Evolutionary conservation across 192 early-diverging fungal genomes (phyloP).

Genomic region (Chytriomyces confervae): DNA sequence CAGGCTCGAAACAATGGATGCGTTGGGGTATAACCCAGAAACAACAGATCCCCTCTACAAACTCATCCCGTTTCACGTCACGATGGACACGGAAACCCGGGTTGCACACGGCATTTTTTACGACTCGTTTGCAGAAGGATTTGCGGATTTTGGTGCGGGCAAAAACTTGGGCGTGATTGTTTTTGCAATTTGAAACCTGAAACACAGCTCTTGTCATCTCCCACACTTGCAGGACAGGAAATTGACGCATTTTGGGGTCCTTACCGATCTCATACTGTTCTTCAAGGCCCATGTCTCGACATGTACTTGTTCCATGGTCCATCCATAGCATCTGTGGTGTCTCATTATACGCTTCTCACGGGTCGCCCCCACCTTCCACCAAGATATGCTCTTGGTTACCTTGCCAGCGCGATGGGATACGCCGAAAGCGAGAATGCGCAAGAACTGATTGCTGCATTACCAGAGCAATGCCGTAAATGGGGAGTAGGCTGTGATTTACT

Average conservation of each 20-base stretch:
- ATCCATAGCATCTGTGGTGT: slow-evolving; percentile 47
- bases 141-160: slow-evolving; percentile 54
- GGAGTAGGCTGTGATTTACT: slow-evolving; percentile 65
- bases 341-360: slow-evolving; percentile 44
- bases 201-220: slow-evolving; percentile 36
- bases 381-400: slow-evolving; percentile 60
- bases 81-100: slow-evolving; percentile 36
- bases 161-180: slow-evolving; percentile 32
- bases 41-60: slow-evolving; percentile 67
- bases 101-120: slow-evolving; percentile 62
- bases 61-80: slow-evolving; percentile 60
- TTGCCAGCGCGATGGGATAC: slow-evolving; percentile 68
- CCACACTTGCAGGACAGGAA: slow-evolving; percentile 25
- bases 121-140: slow-evolving; percentile 55
- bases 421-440: slow-evolving; percentile 67
- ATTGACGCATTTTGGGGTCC: slow-evolving; percentile 61
- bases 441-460: slow-evolving; percentile 51
- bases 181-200: neutral
- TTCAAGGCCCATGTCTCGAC: slow-evolving; percentile 47
- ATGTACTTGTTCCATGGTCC: slow-evolving; percentile 51
- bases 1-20: slow-evolving; percentile 58
- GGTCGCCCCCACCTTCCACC: slow-evolving; percentile 57
- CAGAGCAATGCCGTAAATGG: slow-evolving; percentile 43
- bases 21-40: slow-evolving; percentile 64
- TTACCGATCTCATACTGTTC: slow-evolving; percentile 51